Evolutionary conservation across 352 stramenopile species (phyloP).

Genomic region (Globisporangium solare): DNA sequence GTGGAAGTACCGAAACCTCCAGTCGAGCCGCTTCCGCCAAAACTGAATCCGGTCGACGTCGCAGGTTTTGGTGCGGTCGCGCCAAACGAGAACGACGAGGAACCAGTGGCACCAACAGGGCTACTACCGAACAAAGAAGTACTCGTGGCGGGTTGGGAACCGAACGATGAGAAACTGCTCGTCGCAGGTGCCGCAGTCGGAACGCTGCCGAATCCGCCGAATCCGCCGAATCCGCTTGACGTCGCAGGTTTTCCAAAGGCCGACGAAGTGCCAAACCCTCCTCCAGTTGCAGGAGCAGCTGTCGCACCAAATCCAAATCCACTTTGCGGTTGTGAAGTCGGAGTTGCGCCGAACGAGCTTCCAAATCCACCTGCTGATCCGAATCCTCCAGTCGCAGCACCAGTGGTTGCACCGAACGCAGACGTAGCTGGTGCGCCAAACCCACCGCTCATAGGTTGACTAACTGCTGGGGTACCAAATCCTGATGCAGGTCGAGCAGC

Average conservation of each 20-base stretch:
- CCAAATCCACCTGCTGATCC: slow-evolving; percentile 44
- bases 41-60: slow-evolving; percentile 31
- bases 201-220: slow-evolving; percentile 37
- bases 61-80: slow-evolving; percentile 25
- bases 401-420: slow-evolving; percentile 29
- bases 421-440: slow-evolving; percentile 40
- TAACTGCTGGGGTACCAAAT: slow-evolving; percentile 8
- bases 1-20: slow-evolving; percentile 30
- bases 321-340: slow-evolving; percentile 27
- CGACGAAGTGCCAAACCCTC: slow-evolving; percentile 35
- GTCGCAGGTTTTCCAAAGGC: slow-evolving; percentile 43
- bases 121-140: slow-evolving; percentile 43
- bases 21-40: slow-evolving; percentile 26
- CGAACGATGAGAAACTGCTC: slow-evolving; percentile 36
- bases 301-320: slow-evolving; percentile 52
- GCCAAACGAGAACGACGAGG: slow-evolving; percentile 38
- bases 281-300: slow-evolving; percentile 24
- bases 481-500: slow-evolving; percentile 29
- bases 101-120: slow-evolving; percentile 21
- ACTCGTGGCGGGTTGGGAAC: slow-evolving; percentile 23
- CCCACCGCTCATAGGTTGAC: slow-evolving; percentile 15
- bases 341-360: slow-evolving; percentile 40
- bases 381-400: slow-evolving; percentile 30
- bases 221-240: slow-evolving; percentile 31
- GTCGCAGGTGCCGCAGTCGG: slow-evolving; percentile 27